Conservation (phyloP, 192 early-diverging fungal genomes). For the Coemansia sp. region DNA sequence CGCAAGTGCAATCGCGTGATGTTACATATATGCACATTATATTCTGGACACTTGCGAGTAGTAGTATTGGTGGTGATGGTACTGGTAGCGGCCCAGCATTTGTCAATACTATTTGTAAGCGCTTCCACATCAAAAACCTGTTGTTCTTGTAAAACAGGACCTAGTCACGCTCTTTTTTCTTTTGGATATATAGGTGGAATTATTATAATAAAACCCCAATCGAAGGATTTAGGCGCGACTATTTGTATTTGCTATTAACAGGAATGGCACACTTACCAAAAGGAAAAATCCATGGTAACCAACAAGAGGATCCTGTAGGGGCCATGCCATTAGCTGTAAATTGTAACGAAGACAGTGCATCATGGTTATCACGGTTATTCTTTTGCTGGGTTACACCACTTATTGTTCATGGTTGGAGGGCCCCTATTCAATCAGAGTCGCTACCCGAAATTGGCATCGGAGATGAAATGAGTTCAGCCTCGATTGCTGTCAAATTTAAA, state of each 20-base stretch:
- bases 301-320: neutral
- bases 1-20: neutral
- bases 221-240: no score
- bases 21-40: neutral
- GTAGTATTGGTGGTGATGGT: no score
- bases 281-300: neutral
- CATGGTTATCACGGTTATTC: slow-evolving; percentile 35
- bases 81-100: no score
- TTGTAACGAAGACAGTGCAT: slow-evolving; percentile 32
- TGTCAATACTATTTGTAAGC: no score
- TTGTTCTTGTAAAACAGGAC: no score
- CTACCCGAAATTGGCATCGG: slow-evolving; percentile 43
- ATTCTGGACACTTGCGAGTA: no score
- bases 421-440: slow-evolving; percentile 23
- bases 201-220: no score
- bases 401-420: slow-evolving; percentile 32
- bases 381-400: slow-evolving; percentile 50
- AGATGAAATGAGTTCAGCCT: slow-evolving; percentile 25
- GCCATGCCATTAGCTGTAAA: neutral
- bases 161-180: no score
- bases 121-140: no score
- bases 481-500: slow-evolving; percentile 27
- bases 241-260: no score
- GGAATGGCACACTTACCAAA: no score
- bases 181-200: no score